Percentiles rank a stretch among this genome's conserved stretches.
Evolutionary conservation across 768 basidiomycete genomes (phyloP).

Genomic region (Lentinula detonsa): DNA sequence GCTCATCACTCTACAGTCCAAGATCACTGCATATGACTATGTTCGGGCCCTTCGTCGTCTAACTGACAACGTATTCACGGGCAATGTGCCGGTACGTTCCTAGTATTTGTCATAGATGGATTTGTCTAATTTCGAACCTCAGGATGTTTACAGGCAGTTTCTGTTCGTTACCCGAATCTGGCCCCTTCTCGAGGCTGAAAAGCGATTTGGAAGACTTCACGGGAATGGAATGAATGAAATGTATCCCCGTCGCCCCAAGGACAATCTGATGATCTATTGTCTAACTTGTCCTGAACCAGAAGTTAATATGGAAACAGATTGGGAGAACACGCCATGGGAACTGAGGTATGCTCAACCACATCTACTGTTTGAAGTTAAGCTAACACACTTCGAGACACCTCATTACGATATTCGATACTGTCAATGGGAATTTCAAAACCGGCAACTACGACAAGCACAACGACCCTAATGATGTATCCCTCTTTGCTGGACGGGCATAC

Average conservation of each 20-base stretch:
- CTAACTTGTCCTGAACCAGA: conserved; percentile 21
- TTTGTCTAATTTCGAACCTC: not conserved
- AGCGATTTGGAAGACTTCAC: conserved; percentile 17
- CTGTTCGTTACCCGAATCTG: conserved; percentile 17
- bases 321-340: not conserved
- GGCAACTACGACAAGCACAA: conserved; percentile 14
- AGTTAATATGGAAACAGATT: conserved; percentile 19
- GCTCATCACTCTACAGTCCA: conserved; percentile 9
- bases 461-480: conserved; percentile 16
- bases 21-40: conserved; percentile 12
- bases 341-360: conserved; percentile 11
- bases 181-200: conserved; percentile 10
- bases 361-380: not conserved
- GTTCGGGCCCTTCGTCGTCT: conserved; percentile 6
- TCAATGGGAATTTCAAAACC: conserved; percentile 17
- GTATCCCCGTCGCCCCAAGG: conserved; percentile 6
- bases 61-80: conserved; percentile 7
- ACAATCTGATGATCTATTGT: conserved; percentile 15
- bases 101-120: not conserved
- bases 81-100: not conserved
- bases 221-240: conserved; percentile 10
- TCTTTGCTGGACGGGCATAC: conserved; percentile 9
- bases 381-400: not conserved
- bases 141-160: conserved; percentile 16
- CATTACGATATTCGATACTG: conserved; percentile 5